Conservation (phyloP, 1,139 yeast species). For the Nadsonia commutata region DNA sequence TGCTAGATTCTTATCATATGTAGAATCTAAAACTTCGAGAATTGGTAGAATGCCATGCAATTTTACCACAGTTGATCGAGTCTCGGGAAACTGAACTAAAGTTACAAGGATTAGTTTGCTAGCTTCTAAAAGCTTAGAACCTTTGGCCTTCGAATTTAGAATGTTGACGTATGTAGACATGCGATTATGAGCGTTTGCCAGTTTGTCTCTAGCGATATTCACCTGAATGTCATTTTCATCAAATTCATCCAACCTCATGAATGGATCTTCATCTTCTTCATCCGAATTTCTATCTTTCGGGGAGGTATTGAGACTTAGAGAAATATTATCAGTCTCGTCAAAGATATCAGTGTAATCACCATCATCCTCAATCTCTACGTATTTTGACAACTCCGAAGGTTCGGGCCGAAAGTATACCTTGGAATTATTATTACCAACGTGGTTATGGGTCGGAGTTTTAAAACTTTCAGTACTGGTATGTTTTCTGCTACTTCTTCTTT, state of each 20-base stretch:
- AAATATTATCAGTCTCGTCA: constrained; percentile 2
- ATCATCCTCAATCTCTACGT: constrained; percentile 12
- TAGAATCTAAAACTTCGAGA: constrained; percentile 31
- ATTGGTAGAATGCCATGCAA: constrained; percentile 38
- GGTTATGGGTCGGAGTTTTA: background rate
- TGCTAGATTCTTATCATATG: constrained; percentile 22
- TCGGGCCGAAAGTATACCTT: background rate
- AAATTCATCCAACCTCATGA: constrained; percentile 14
- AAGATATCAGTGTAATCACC: constrained; percentile 14
- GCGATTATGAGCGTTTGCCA: constrained; percentile 12
- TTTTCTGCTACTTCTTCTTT: background rate
- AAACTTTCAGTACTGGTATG: background rate
- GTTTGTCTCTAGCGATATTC: constrained; percentile 15
- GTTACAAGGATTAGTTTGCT: constrained; percentile 3
- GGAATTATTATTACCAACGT: background rate
- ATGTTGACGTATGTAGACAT: constrained; percentile 11
- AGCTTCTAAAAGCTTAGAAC: background rate
- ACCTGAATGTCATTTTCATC: constrained; percentile 12
- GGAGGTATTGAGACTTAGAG: background rate
- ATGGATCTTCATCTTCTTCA: constrained; percentile 17
- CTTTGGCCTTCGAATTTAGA: constrained; percentile 9
- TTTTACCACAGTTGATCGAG: constrained; percentile 23
- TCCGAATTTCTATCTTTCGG: constrained; percentile 7
- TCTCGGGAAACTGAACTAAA: constrained; percentile 27
- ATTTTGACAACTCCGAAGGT: constrained; percentile 4